phyloP scores from a whole-genome alignment of 2,329 filamentous ascomycete genomes.

The Aspergillus aculeatinus region DNA sequence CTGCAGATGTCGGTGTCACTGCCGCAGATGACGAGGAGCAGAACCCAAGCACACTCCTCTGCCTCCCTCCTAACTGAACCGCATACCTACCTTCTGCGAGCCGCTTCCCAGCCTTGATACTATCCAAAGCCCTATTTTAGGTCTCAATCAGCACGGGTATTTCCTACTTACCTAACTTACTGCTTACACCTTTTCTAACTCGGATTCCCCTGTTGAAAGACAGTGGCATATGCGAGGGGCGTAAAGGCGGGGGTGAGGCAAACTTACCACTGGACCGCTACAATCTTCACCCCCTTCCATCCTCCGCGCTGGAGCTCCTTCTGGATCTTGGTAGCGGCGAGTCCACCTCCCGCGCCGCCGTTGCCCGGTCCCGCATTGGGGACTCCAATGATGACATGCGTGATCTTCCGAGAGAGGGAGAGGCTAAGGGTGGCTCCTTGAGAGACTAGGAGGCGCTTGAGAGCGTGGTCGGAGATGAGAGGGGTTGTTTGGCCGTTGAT shows the following conservation, averaged over 20 bases:
- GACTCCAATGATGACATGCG: conserved; percentile 78
- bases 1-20: conserved; percentile 17
- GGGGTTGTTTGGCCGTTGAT: conserved; percentile 86
- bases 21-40: conserved; percentile 1
- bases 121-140: conserved; percentile 69
- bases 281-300: conserved; percentile 72
- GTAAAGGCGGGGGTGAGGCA: conserved; percentile 11
- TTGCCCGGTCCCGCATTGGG: conserved; percentile 47
- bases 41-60: conserved; percentile 57
- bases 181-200: not conserved
- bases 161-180: not conserved
- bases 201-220: too few species aligned
- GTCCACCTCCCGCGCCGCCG: conserved; percentile 70
- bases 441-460: conserved; percentile 73
- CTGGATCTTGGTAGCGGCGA: conserved; percentile 76
- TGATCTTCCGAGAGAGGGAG: conserved; percentile 71
- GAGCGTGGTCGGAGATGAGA: conserved; percentile 76
- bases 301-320: conserved; percentile 69
- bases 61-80: conserved; percentile 61
- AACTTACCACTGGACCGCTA: conserved; percentile 74
- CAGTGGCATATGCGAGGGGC: not conserved
- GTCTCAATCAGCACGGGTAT: conserved; percentile 10
- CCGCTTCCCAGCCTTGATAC: conserved; percentile 71
- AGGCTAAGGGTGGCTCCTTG: conserved; percentile 73
- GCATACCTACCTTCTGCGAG: conserved; percentile 73